phyloP scores from a whole-genome alignment of 257 asterid genomes.

The Plantago ovata region DNA sequence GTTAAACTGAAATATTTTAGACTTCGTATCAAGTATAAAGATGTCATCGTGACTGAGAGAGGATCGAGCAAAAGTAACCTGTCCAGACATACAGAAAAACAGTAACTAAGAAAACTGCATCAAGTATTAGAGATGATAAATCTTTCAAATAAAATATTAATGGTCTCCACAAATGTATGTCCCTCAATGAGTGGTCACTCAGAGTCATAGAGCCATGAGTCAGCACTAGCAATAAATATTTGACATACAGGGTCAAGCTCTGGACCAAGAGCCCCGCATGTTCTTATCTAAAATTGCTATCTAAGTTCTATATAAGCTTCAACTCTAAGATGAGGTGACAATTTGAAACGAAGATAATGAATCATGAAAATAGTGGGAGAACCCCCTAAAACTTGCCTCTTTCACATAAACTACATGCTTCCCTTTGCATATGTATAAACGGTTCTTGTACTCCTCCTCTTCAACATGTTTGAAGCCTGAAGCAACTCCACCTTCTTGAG shows the following conservation, averaged over 20 bases:
- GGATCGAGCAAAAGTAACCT: slow-evolving; percentile 75
- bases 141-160: too few relatives aligned
- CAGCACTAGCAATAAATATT: too few relatives aligned
- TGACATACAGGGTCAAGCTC: too few relatives aligned
- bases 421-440: slow-evolving; percentile 80
- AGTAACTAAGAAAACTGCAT: background rate
- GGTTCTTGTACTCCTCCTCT: slow-evolving; percentile 47
- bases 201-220: too few relatives aligned
- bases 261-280: too few relatives aligned
- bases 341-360: background rate
- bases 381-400: slow-evolving; percentile 49
- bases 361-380: slow-evolving; percentile 12
- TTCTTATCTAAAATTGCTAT: too few relatives aligned
- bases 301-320: too few relatives aligned
- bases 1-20: slow-evolving; percentile 73
- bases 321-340: too few relatives aligned
- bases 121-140: too few relatives aligned
- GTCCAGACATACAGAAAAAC: slow-evolving; percentile 18
- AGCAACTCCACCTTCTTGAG: slow-evolving; percentile 63
- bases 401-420: slow-evolving; percentile 70
- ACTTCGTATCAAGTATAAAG: slow-evolving; percentile 68
- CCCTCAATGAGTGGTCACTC: too few relatives aligned
- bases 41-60: slow-evolving; percentile 77
- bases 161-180: too few relatives aligned
- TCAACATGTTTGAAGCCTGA: slow-evolving; percentile 55